Evolutionary conservation across 2,329 filamentous ascomycete species (phyloP).

Genomic region (Metarhizium guizhouense): DNA sequence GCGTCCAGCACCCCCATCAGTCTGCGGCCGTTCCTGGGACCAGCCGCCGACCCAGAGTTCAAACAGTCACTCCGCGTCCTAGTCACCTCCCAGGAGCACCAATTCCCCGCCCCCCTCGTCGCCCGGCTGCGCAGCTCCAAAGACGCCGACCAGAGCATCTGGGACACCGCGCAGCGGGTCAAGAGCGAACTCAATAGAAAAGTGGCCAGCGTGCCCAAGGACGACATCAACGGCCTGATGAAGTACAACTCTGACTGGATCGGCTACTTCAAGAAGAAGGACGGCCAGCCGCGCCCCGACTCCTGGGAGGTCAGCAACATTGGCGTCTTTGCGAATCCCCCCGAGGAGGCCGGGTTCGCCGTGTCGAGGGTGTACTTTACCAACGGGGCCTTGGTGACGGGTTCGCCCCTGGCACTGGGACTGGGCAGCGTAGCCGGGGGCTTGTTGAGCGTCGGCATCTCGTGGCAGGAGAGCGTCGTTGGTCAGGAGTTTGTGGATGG

Average conservation of each 20-base stretch:
- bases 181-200: constrained; percentile 25
- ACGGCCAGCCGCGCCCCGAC: constrained; percentile 30
- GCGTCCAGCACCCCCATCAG: constrained; percentile 32
- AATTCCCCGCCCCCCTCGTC: constrained; percentile 16
- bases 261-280: constrained; percentile 28
- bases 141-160: constrained; percentile 24
- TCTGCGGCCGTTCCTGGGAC: constrained; percentile 29
- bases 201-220: constrained; percentile 24
- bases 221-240: constrained; percentile 35
- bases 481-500: constrained; percentile 26
- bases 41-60: constrained; percentile 14
- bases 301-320: constrained; percentile 48
- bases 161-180: constrained; percentile 29
- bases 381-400: constrained; percentile 35
- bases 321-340: constrained; percentile 27
- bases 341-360: constrained; percentile 16
- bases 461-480: constrained; percentile 39
- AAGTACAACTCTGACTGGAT: constrained; percentile 34
- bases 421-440: constrained; percentile 35
- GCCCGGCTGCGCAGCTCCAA: constrained; percentile 14
- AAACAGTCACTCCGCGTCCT: constrained; percentile 26
- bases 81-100: constrained; percentile 26
- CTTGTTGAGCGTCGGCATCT: constrained; percentile 31
- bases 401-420: constrained; percentile 35
- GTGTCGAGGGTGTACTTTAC: constrained; percentile 40